Evolutionary conservation across 768 basidiomycete genomes (phyloP), one percentile per base, ranked within the genome.

Genomic region (Xanthoconium purpureum): DNA sequence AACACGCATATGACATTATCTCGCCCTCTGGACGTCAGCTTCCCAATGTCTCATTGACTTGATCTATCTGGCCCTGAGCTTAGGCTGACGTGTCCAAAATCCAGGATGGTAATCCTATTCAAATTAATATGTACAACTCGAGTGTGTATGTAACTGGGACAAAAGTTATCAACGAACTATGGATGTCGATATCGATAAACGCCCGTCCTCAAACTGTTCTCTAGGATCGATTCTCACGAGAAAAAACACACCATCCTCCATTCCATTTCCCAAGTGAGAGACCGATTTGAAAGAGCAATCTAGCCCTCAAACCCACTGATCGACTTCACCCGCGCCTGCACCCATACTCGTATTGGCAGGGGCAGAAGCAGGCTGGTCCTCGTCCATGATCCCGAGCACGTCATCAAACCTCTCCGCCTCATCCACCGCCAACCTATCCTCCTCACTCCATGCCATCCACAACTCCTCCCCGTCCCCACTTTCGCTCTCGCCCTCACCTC

Each of bases 331-430:
- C 3, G 46, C n/a, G 17, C 29, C 17, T n/a, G 29, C 30, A 46
- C 32, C 46, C 32, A 47, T 20, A 35, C 33, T 45, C 10, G 24
- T 40, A 3, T 40, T 35, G 13, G 29, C 49, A 55, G 59, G n/a
- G 3, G 15, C 51, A n/a, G 60, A 56, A 5, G 45, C 46, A 20
- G 64, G 57, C 40, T 72, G 72, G 33, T 73, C 71, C 59, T 72
- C 68, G 24, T 73, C 70, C 56, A 72, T 61, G 9, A 71, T 64
- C 38, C 70, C 68, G 37, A 72, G 60, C 30, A 72, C 71, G 18
- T 73, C 71, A 5, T 72, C 72, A 36, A 72, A 72, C 51, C 59
- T 54, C 47, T 72, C 70, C 4, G 59, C 72, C 38, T 72, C 72
- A 3, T 72, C 71, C 15, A 73, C 62, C 0, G 63, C 72, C 53